Percentiles rank a stretch among this genome's conserved stretches.
These are phyloP conservation scores for Aspergillus amoenus DNA, from an alignment of 2,329 filamentous ascomycete genomes.

Conservation along the genomic window DNA sequence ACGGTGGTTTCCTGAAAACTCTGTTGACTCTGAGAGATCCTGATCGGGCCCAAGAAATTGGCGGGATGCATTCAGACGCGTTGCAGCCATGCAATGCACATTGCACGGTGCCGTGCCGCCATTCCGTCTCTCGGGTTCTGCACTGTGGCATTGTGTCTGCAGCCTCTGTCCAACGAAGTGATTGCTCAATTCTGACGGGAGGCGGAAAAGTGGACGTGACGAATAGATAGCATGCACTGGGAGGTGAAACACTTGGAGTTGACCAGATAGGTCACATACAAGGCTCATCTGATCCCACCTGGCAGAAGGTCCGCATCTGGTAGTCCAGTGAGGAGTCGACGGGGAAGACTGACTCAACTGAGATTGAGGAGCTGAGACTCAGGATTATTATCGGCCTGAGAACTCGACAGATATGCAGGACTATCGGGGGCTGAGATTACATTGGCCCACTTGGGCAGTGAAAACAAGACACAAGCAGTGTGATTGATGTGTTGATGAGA, in stretches of 20 bases:
- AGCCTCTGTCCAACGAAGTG: background rate
- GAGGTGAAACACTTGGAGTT: background rate
- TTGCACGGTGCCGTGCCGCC: background rate
- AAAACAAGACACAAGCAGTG: background rate
- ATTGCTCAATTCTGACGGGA: background rate
- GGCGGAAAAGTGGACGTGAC: background rate
- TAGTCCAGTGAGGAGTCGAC: no score
- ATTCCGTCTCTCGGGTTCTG: background rate
- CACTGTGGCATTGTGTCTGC: background rate
- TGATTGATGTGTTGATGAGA: slow-evolving; percentile 7
- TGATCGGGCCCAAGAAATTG: background rate
- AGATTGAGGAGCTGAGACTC: background rate
- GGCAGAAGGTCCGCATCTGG: background rate
- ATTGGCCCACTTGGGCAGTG: background rate
- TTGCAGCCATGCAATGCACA: background rate
- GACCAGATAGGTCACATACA: slow-evolving; percentile 4
- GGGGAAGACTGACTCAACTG: no score
- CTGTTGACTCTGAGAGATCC: background rate
- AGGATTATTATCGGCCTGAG: background rate
- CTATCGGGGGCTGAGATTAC: background rate
- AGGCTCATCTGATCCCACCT: background rate
- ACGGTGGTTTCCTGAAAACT: background rate
- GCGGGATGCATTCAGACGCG: no score
- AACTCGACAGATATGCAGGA: background rate
- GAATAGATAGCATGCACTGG: background rate